Base-by-base conservation (phyloP, 2,329 filamentous ascomycete species). In the Alternaria incomplexa region DNA sequence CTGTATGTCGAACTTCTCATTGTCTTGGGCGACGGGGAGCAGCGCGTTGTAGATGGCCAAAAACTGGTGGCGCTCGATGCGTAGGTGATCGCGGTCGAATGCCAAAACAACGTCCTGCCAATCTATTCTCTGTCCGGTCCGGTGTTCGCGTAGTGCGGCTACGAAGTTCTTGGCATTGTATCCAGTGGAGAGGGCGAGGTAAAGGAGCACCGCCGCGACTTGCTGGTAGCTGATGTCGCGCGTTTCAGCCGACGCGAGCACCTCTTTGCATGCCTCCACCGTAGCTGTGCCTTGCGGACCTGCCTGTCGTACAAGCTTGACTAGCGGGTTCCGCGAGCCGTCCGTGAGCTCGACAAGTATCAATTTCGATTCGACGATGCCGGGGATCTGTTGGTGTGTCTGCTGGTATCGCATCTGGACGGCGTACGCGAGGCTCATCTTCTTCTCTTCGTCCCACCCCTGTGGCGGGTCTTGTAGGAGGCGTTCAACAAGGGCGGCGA, bases 381-480 rank as follows among this genome's bases (percentile, higher is more conserved):
- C 86, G 1, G 92, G 91, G n/a, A 89, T 83, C n/a, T 86, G 83
- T 58, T 88, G 83, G 65, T 91, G 89, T 55, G 86, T 81, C 61
- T 85, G 85, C 46, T 88, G 84, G 78, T 92, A 96, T 71, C 93
- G 88, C 61, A 75, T 63, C 30, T 74, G 72, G 60, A 90, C 85
- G 67, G 89, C 91, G 75, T 88, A 86, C 48, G 84, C 83, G 44
- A 90, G 85, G 74, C 93, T 91, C 66, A 90, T 85, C 74, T 91
- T 89, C 61, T 88, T 90, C 56, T 90, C 86, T 58, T 93, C 89
- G 73, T 91, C 92, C 83, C 96, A 96, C 78, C 91, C 93, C 25
- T 91, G 92, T 28, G 93, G 93, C 55, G 94, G 93, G 71, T 94
- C 90, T 79, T 96, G 90, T 58, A 97, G 89, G 72, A 96, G 91